Base-by-base conservation (phyloP, 2,329 filamentous ascomycete genomes). In the Furcasterigmium furcatum region DNA sequence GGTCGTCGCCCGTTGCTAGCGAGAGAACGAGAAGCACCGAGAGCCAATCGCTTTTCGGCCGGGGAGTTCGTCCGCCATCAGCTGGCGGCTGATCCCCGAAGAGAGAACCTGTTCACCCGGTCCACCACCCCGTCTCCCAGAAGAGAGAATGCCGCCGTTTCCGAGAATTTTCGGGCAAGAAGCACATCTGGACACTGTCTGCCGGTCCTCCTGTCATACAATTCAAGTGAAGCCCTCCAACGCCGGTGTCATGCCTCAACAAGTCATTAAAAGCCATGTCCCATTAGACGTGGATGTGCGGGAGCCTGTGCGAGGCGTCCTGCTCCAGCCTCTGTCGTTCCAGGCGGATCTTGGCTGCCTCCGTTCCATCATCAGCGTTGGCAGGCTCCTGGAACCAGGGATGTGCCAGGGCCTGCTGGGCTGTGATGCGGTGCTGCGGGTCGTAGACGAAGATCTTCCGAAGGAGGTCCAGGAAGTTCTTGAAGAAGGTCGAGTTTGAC, bases 391-490 rank as follows among this genome's bases (percentile, higher is more conserved):
- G 80, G 63, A 87, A 86, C 82, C 82, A 87, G 3, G 80, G 78
- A 51, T 87, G 83, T 45, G 82, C 76, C 36, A 87, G 65, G 2
- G 83, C 83, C 55, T 85, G 70, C 52, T 84, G 82, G 19, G 83
- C 83, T 4, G 81, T 85, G 51, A 87, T 86, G 38, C 83, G 79
- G 46, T 81, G 76, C 5, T 70, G 66, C 10, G 83, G 82, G 47
- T 87, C 82, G 59, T 87, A 87, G 25, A 85, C 76, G 54, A 87
- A 87, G 41, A 87, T 86, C 61, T 78, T 84, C 55, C 74, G 72
- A 8, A 87, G 65, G 9, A 87, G 70, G 59, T 86, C 82, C 40
- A 85, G 64, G 55, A 87, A 86, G 50, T 80, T 76, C 48, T 72
- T 73, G 46, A 83, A 68, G 62, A 86, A 87, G 12, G 69, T 69